Evolutionary conservation across 75 land plant genomes (phyloP), one percentile per base, ranked within the genome.

Genomic region (Picea glauca): DNA sequence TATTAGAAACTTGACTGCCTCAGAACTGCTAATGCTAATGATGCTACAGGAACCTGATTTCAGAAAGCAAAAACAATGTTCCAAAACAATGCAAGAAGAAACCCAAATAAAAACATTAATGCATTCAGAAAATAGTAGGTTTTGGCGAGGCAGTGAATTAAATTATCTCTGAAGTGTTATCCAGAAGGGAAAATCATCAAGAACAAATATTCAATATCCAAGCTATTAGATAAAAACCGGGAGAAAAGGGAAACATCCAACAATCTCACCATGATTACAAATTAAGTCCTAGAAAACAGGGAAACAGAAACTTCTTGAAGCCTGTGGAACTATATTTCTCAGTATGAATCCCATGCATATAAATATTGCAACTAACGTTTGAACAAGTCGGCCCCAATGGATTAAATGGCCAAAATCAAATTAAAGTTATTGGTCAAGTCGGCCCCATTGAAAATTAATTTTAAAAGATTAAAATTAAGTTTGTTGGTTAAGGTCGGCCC

Each of bases 211-310:
- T 1, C 8, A 40, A 18, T 18, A 68, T 68, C 40, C n/a, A 40
- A 17, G n/a, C 17, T n/a, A 40, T 13, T 35, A 38, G 1, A 68
- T 33, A 17, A 1, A 68, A 40, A 33, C 35, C 6, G 20, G 23
- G 40, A 68, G 18, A 15, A 20, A 68, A 31, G 56, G 56, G 40
- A 70, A 68, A 40, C 72, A 38, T 5, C 9, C 72, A 40, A 35
- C 72, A 38, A 70, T 70, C n/a, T 46, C 23, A 40, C 74, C 50
- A 35, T 66, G 70, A 33, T 33, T 17, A 35, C 70, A 66, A 66
- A 33, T 66, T 20, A 66, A 66, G 18, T 17, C 40, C 43, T 6
- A 66, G 18, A 66, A 66, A 66, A 66, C 43, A 66, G 33, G 35
- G 40, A 65, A 64, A 65, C 32, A 14, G 17, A 33, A 33, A 65